Evolutionary conservation across 495 filamentous ascomycete species (phyloP).

Genomic region (Penicillium roqueforti): DNA sequence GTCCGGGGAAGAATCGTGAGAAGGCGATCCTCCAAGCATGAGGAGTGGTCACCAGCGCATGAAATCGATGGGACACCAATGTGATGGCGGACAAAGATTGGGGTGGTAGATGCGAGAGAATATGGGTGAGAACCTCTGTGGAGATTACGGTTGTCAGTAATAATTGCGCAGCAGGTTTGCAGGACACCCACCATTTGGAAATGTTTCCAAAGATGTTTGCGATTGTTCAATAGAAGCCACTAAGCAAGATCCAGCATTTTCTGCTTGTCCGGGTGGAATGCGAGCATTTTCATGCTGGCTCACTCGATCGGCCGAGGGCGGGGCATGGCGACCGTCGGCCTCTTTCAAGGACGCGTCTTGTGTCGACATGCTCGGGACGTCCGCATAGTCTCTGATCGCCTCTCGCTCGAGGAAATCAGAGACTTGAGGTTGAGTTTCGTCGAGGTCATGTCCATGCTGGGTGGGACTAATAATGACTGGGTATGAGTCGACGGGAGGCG

Average conservation of each 20-base stretch:
- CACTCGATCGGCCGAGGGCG: conserved; percentile 56
- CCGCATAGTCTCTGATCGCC: conserved; percentile 28
- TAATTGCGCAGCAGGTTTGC: conserved; percentile 1
- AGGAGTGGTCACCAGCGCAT: conserved; percentile 75
- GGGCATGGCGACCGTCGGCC: conserved; percentile 23
- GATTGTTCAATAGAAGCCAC: conserved; percentile 48
- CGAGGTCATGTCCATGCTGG: conserved; percentile 75
- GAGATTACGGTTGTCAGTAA: conserved; percentile 22
- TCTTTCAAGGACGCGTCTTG: conserved; percentile 28
- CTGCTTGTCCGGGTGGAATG: neutral
- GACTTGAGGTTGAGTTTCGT: conserved; percentile 37
- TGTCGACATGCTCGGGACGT: conserved; percentile 20
- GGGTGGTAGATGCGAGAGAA: conserved; percentile 83
- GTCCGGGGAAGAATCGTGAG: conserved; percentile 78
- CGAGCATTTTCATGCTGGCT: conserved; percentile 64
- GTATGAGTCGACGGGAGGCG: conserved; percentile 40
- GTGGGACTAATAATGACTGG: conserved; percentile 38
- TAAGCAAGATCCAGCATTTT: conserved; percentile 27
- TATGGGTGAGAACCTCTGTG: conserved; percentile 89
- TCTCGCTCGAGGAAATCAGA: conserved; percentile 30
- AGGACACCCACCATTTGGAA: conserved; percentile 71
- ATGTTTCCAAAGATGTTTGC: conserved; percentile 54
- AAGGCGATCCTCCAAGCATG: conserved; percentile 92
- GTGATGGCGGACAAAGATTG: conserved; percentile 71
- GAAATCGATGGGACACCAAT: conserved; percentile 79